A percentile compares a stretch with the other conserved stretches of the same genome.
These are phyloP conservation scores for Hypomontagnella submonticulosa DNA, from an alignment of 495 filamentous ascomycete species.

Conservation along the genomic window DNA sequence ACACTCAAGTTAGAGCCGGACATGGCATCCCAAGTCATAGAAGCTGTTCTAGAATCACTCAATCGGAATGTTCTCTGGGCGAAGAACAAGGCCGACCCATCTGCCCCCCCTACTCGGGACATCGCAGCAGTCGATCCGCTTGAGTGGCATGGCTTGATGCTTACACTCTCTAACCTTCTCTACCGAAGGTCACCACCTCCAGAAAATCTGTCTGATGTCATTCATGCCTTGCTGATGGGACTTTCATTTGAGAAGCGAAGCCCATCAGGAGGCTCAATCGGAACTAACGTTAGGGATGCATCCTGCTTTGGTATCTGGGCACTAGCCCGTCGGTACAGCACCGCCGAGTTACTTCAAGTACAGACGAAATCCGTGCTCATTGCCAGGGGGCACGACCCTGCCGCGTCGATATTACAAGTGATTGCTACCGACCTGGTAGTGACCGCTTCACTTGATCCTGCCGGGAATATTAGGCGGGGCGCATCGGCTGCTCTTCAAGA, in stretches of 20 bases:
- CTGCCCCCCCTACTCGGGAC: conserved; percentile 62
- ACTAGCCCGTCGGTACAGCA: conserved; percentile 86
- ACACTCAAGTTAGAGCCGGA: conserved; percentile 78
- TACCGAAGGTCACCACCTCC: conserved; percentile 79
- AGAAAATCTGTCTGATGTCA: conserved; percentile 71
- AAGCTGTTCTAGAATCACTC: conserved; percentile 80
- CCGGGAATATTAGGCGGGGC: conserved; percentile 91
- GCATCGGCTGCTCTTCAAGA: conserved; percentile 95
- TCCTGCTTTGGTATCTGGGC: conserved; percentile 97
- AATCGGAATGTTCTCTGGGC: conserved; percentile 79
- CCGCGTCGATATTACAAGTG: conserved; percentile 71
- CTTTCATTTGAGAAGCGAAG: conserved; percentile 87
- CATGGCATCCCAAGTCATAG: conserved; percentile 86
- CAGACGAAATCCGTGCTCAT: conserved; percentile 52
- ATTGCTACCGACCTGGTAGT: conserved; percentile 82
- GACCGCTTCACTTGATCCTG: conserved; percentile 85
- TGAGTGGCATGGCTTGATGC: conserved; percentile 90
- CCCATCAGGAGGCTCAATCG: conserved; percentile 81
- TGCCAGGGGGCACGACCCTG: conserved; percentile 46
- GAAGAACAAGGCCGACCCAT: conserved; percentile 48
- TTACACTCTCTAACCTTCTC: conserved; percentile 86
- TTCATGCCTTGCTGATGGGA: conserved; percentile 76
- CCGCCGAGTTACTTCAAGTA: conserved; percentile 76
- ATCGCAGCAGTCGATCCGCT: conserved; percentile 78
- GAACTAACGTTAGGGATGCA: conserved; percentile 94